Percentiles rank a stretch among this genome's conserved stretches.
Evolutionary conservation across 148 eudicot species (phyloP).

Genomic region (Mesembryanthemum crystallinum): DNA sequence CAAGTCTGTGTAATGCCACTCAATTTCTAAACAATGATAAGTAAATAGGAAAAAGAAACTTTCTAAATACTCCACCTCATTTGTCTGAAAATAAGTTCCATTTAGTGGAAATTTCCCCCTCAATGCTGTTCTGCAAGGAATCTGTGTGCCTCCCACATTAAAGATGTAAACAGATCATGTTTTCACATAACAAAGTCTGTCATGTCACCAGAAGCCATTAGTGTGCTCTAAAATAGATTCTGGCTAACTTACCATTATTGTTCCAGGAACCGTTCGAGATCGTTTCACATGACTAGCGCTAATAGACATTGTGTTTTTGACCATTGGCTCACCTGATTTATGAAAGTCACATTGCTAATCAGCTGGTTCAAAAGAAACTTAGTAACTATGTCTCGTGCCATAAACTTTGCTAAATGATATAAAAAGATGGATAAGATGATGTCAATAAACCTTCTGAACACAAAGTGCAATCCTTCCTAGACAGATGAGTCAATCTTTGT

Average conservation of each 20-base stretch:
- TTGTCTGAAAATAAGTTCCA: conserved; percentile 51
- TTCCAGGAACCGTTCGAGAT: conserved; percentile 21
- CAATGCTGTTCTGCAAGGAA: conserved; percentile 48
- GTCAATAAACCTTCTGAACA: neutral
- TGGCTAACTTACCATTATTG: conserved; percentile 26
- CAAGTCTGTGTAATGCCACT: neutral
- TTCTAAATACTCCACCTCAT: conserved; percentile 33
- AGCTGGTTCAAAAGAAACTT: neutral
- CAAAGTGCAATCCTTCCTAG: too few relatives aligned
- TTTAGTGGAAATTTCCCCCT: conserved; percentile 51
- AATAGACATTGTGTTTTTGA: neutral
- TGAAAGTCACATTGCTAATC: neutral
- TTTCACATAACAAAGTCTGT: neutral
- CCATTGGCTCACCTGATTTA: conserved; percentile 2
- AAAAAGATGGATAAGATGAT: neutral
- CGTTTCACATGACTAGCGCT: neutral
- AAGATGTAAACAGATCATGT: neutral
- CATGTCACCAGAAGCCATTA: neutral
- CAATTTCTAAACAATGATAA: neutral
- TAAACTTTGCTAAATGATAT: too few relatives aligned
- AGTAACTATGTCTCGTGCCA: too few relatives aligned
- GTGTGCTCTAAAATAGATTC: neutral
- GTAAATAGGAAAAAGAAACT: neutral
- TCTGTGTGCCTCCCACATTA: conserved; percentile 22
- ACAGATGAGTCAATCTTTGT: too few relatives aligned